These are phyloP conservation scores for Aspergillus carlsbadensis DNA, from an alignment of 495 filamentous ascomycete genomes.

Conservation along the genomic window DNA sequence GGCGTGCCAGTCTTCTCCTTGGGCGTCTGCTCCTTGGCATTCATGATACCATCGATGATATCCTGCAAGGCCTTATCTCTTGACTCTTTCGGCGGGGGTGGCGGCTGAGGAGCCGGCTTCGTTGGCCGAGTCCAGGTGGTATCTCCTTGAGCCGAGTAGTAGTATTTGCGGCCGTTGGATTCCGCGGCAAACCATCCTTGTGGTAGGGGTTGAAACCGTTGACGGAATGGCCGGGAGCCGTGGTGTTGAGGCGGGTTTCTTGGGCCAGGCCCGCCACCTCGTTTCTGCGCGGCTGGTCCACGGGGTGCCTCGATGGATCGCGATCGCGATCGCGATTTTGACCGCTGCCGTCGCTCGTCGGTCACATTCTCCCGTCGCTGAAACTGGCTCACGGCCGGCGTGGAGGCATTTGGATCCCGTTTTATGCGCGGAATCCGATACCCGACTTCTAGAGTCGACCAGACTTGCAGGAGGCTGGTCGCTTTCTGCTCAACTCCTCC, in stretches of 20 bases:
- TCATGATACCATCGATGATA: constrained; percentile 82
- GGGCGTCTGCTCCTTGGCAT: constrained; percentile 64
- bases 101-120: constrained; percentile 60
- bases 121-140: constrained; percentile 81
- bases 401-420: constrained; percentile 54
- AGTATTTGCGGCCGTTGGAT: constrained; percentile 69
- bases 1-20: constrained; percentile 56
- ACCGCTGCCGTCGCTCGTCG: constrained; percentile 56
- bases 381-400: constrained; percentile 54
- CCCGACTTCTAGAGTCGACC: constrained; percentile 86
- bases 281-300: constrained; percentile 51
- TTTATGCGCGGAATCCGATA: constrained; percentile 92
- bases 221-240: constrained; percentile 56
- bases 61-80: constrained; percentile 70
- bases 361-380: constrained; percentile 68
- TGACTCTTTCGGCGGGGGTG: constrained; percentile 61
- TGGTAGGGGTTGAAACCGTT: constrained; percentile 61
- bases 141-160: constrained; percentile 70
- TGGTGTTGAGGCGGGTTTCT: constrained; percentile 54
- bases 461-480: constrained; percentile 71
- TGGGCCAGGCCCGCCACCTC: constrained; percentile 61
- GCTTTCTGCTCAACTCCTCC: constrained; percentile 72
- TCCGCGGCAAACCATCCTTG: constrained; percentile 78
- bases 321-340: constrained; percentile 52
- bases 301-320: constrained; percentile 52